Evolutionary conservation across 441 rosid genomes (phyloP), one percentile per base, ranked within the genome.

Genomic region (Viola pubescens): DNA sequence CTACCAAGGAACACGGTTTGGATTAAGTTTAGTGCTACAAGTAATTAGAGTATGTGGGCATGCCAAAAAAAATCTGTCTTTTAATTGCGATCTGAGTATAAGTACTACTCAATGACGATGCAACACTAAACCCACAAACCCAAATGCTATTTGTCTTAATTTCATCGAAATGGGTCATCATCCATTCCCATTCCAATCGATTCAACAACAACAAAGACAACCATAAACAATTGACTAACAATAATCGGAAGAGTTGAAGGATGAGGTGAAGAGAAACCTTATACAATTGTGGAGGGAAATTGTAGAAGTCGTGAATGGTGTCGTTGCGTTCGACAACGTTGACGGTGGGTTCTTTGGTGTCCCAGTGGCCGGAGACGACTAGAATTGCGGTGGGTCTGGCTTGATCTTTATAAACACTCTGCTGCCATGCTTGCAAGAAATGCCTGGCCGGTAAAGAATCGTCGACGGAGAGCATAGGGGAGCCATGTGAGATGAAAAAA

Each of bases 281-380:
- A 74, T 83, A 83, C 89, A 87, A 81, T 38, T 58, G 50, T 41
- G 76, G 60, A 37, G 97, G 97, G 82, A 89, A 87, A 59, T 76
- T 77, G 66, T 73, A 77, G 78, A 89, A 87, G 67, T 87, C 95
- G 43, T 89, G 68, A 73, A 89, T 85, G 52, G 88, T 83, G 1
- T 80, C 78, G 66, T 84, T 71, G 65, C 70, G 69, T 0, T 50
- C 62, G 64, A 84, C 83, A 59, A 73, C 70, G 71, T 81, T 89
- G 64, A 89, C 81, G 6, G 85, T 14, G 46, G 92, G 95, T 16
- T 10, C 52, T 7, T 69, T 44, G 39, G 95, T 87, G 71, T 87
- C 92, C 97, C 97, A 85, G 64, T 89, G 95, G n/a, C 83, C 92
- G 9, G 95, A 89, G 58, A 89, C 67, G 38, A 85, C 47, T 9